phyloP scores from a whole-genome alignment of 2,329 filamentous ascomycete genomes.

The Fusarium sp. region DNA sequence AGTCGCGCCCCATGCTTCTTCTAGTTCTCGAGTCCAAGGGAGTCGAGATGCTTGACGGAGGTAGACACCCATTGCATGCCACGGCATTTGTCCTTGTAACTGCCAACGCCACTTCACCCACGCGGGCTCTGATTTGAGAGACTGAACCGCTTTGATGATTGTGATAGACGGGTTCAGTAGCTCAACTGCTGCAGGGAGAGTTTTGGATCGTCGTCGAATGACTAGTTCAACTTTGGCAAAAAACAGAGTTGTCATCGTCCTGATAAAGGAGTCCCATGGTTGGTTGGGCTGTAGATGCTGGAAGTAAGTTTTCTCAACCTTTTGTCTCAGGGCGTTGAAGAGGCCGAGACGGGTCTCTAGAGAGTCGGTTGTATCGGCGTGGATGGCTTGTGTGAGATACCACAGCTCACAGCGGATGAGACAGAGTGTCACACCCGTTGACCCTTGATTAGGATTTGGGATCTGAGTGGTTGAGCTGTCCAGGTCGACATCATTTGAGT shows the following conservation, averaged over 20 bases:
- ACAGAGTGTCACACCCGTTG: conserved; percentile 26
- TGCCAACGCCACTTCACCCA: conserved; percentile 46
- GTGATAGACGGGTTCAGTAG: conserved; percentile 14
- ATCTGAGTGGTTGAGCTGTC: background rate
- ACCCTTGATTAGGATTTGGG: background rate
- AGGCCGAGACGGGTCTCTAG: conserved; percentile 13
- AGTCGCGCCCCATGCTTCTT: conserved; percentile 35
- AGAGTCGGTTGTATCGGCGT: conserved; percentile 1
- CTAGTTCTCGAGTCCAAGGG: conserved; percentile 36
- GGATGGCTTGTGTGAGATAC: conserved; percentile 34
- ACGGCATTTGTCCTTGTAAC: conserved; percentile 41
- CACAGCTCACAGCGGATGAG: conserved; percentile 43
- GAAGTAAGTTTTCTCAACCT: conserved; percentile 19
- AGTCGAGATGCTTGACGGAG: conserved; percentile 32
- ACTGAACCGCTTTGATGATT: conserved; percentile 34
- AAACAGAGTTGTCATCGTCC: conserved; percentile 37
- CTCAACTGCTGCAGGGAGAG: background rate
- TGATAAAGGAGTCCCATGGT: conserved; percentile 28
- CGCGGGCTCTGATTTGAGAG: conserved; percentile 28
- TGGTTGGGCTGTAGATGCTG: conserved; percentile 1
- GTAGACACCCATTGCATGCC: conserved; percentile 40
- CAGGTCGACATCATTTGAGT: conserved; percentile 50
- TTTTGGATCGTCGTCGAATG: conserved; percentile 18
- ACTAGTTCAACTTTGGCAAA: conserved; percentile 43
- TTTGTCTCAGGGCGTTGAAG: conserved; percentile 13